Conservation (phyloP, 2,329 filamentous ascomycete species). For the Aspergillus jensenii region DNA sequence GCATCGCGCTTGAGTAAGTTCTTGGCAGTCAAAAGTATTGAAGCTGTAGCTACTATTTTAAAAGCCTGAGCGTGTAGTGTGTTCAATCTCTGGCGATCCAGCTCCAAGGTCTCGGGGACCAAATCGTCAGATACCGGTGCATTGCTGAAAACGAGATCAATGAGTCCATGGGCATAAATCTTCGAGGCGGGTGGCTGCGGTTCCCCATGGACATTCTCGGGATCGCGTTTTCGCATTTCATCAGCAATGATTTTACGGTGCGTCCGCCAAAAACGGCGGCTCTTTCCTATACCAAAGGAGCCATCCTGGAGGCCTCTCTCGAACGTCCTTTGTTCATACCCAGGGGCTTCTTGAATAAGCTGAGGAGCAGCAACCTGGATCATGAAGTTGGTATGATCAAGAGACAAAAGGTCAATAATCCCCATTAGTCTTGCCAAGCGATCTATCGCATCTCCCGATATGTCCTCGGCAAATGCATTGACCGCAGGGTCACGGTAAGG, state of each 20-base stretch:
- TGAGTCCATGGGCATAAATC: conserved; percentile 61
- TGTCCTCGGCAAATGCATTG: conserved; percentile 54
- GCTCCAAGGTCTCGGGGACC: conserved; percentile 60
- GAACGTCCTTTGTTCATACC: conserved; percentile 62
- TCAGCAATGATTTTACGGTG: conserved; percentile 43
- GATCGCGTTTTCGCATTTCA: conserved; percentile 51
- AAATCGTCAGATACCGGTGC: conserved; percentile 51
- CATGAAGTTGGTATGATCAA: conserved; percentile 67
- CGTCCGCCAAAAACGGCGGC: conserved; percentile 55
- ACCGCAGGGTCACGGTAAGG: conserved; percentile 63
- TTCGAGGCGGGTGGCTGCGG: conserved; percentile 35
- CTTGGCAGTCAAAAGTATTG: conserved; percentile 64
- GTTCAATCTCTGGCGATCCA: conserved; percentile 56
- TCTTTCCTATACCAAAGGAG: conserved; percentile 52
- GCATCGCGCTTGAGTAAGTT: conserved; percentile 65
- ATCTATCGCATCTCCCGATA: conserved; percentile 58
- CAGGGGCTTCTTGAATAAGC: conserved; percentile 60
- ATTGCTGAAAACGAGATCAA: conserved; percentile 59
- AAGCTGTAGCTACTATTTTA: conserved; percentile 60
- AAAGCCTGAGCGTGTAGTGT: conserved; percentile 55
- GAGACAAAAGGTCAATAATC: conserved; percentile 60
- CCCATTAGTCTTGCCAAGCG: conserved; percentile 63
- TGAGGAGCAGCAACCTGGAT: conserved; percentile 60
- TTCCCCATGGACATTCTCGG: conserved; percentile 36
- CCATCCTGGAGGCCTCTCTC: conserved; percentile 54